phyloP scores from a whole-genome alignment of 2,329 filamentous ascomycete species.

The Verticillium dahliae region DNA sequence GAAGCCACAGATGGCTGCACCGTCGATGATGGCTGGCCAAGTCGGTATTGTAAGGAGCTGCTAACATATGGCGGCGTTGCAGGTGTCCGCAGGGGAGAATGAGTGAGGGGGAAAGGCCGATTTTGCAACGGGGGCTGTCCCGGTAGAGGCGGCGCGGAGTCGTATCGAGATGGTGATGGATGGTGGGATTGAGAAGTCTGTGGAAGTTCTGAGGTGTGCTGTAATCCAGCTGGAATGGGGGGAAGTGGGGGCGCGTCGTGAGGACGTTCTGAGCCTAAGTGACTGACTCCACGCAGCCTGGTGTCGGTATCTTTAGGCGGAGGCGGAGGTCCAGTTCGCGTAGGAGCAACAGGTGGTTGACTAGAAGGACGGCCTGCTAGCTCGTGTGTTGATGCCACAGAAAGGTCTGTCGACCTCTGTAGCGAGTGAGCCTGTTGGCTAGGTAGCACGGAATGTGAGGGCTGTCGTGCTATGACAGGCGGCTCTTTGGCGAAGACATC shows the following conservation, averaged over 20 bases:
- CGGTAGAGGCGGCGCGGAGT: constrained; percentile 36
- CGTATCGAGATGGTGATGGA: constrained; percentile 31
- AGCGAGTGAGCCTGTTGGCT: constrained; percentile 20
- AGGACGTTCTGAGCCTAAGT: constrained; percentile 9
- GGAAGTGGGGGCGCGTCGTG: constrained; percentile 20
- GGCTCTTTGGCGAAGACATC: constrained; percentile 94
- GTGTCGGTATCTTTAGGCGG: constrained; percentile 43
- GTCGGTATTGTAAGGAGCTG: constrained; percentile 4
- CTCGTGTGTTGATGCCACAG: constrained; percentile 64
- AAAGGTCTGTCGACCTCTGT: constrained; percentile 52
- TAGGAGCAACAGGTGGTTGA: constrained; percentile 23
- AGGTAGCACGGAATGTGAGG: constrained; percentile 34
- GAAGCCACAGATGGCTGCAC: not conserved
- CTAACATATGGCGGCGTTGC: constrained; percentile 6
- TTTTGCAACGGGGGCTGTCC: constrained; percentile 1
- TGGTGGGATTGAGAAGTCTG: constrained; percentile 2
- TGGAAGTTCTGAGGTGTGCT: constrained; percentile 11
- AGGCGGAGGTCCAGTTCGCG: constrained; percentile 34
- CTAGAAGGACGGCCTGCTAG: constrained; percentile 37
- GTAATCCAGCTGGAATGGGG: constrained; percentile 16
- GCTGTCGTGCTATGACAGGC: constrained; percentile 72
- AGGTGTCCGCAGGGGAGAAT: constrained; percentile 27
- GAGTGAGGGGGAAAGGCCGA: constrained; percentile 22
- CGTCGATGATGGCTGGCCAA: constrained; percentile 8
- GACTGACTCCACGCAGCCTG: constrained; percentile 20